Base-by-base conservation (phyloP, 192 early-diverging fungal species). In the Backusella tuberculispora region DNA sequence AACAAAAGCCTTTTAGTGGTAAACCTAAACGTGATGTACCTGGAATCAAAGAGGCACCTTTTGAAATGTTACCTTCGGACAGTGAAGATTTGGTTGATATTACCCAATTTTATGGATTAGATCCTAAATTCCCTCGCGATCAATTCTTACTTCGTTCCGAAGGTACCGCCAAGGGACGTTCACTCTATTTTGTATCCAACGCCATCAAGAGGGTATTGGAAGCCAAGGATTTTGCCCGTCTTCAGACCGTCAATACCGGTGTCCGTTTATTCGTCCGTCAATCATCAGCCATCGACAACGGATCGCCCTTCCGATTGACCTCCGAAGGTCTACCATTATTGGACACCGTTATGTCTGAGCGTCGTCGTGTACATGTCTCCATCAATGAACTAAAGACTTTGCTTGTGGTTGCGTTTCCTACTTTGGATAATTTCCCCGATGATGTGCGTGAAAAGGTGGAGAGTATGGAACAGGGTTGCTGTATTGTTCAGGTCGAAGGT, bases 231-330 rank as follows among this genome's bases (percentile, higher is more conserved):
- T 82, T 85, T 40, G 76, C 81, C 10, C 88, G 90, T 38, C 81
- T 95, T 63, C 89, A 90, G 47, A 85, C 94, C 5, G 96, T 99
- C 50, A 98, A 99, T 83, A 95, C 96, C 0, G 98, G 98, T 34
- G 94, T 99, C 68, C 86, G 88, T 56, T 83, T 93, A 15, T 98
- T 99, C 79, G 88, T 90, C 44, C 90, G 94, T 73, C 90, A 92
- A 85, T 86, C 86, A 50, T 83, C 89, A 21, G 83, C 84, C 46
- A 78, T 82, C 6, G 84, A 85, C 43, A 78, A 66, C 24, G 74
- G 75, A 17, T 94, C 89, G 72, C 72, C 85, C n/a, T 93, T 89
- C 86, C 84, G 93, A 37, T 83, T 92, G 41, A 84, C 89, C 43
- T 80, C 84, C 43, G 93, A 94, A 75, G 92, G 91, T 56, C 78